Conservation (phyloP, 2,329 filamentous ascomycete genomes). For the Grosmannia clavigera region DNA sequence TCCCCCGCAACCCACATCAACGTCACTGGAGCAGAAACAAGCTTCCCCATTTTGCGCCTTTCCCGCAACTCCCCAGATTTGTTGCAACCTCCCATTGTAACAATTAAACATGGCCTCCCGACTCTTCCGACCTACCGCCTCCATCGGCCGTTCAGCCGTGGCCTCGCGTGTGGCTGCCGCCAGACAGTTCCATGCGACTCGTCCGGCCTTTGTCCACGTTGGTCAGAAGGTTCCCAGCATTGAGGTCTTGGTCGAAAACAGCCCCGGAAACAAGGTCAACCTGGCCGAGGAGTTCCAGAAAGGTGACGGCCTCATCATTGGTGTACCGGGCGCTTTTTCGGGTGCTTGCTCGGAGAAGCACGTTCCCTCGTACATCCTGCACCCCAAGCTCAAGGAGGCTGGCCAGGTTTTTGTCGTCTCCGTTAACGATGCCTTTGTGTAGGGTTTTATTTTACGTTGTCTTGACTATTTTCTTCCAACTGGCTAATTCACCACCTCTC, state of each 20-base stretch:
- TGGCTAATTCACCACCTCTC: background rate
- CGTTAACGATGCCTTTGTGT: constrained; percentile 95
- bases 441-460: constrained; percentile 24
- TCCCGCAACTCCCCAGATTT: background rate
- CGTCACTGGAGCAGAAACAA: background rate
- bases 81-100: background rate
- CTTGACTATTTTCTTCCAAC: background rate
- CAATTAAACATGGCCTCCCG: constrained; percentile 9
- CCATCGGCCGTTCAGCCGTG: constrained; percentile 7
- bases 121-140: constrained; percentile 5
- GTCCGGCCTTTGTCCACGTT: constrained; percentile 53
- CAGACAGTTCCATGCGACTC: constrained; percentile 50
- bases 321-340: constrained; percentile 69
- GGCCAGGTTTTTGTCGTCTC: constrained; percentile 81
- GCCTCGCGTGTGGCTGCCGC: background rate
- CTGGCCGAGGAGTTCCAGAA: constrained; percentile 61
- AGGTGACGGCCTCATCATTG: constrained; percentile 70
- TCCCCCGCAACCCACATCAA: background rate
- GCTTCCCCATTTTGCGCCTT: background rate
- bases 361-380: constrained; percentile 76
- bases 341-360: constrained; percentile 50
- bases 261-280: constrained; percentile 87
- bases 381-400: constrained; percentile 63
- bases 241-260: constrained; percentile 67
- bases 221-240: constrained; percentile 71